Conservation (phyloP, 2,329 filamentous ascomycete species). For the Acrocalymma vagum region DNA sequence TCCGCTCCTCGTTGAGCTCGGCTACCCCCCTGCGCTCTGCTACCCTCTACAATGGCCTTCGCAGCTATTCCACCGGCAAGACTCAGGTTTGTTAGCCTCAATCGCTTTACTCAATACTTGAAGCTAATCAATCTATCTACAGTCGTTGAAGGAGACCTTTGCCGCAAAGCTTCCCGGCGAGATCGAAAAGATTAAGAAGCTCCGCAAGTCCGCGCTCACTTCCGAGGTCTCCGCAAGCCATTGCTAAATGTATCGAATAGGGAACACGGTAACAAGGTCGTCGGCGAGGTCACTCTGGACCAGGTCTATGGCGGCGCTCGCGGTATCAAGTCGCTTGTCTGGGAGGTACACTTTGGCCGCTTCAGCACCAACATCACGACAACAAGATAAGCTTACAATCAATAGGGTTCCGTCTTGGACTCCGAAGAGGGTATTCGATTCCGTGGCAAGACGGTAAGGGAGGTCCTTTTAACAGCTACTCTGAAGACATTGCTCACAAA, state of each 20-base stretch:
- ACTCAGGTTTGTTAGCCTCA: constrained; percentile 75
- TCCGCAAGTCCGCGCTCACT: constrained; percentile 76
- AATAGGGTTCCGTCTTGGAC: constrained; percentile 88
- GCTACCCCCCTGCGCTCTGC: constrained; percentile 70
- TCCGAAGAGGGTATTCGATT: constrained; percentile 99
- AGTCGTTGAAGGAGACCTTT: constrained; percentile 99
- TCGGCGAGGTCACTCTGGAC: constrained; percentile 98
- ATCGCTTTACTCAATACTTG: constrained; percentile 9
- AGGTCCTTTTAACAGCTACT: background rate
- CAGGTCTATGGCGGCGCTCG: constrained; percentile 99
- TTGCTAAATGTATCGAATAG: constrained; percentile 58
- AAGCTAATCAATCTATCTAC: constrained; percentile 39
- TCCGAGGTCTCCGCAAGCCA: constrained; percentile 17
- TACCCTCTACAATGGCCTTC: constrained; percentile 80
- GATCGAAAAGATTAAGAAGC: constrained; percentile 99
- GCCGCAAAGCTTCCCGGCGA: constrained; percentile 94
- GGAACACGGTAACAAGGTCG: constrained; percentile 92
- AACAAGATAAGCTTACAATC: constrained; percentile 25
- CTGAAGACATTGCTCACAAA: constrained; percentile 29
- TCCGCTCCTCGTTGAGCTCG: constrained; percentile 78
- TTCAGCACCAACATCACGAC: constrained; percentile 1
- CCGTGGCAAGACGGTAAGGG: constrained; percentile 86
- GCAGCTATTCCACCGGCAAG: constrained; percentile 91
- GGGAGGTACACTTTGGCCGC: constrained; percentile 70
- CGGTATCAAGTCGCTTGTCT: constrained; percentile 98